These are phyloP conservation scores for Trichosanthes cucumerina DNA, from an alignment of 306 rosid species.

Conservation along the genomic window DNA sequence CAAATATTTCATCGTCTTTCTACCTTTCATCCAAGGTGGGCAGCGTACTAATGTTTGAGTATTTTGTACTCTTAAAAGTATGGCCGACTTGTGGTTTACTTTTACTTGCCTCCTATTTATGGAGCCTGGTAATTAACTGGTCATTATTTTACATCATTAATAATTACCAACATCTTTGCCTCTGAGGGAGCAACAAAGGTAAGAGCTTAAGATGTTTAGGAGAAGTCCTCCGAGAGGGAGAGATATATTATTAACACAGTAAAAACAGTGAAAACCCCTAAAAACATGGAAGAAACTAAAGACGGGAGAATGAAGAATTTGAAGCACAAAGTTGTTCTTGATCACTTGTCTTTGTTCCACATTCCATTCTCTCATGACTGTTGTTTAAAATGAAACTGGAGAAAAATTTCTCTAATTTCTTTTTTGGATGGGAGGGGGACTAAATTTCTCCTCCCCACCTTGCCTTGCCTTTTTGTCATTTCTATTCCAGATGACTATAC, in stretches of 20 bases:
- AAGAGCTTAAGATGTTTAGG: background rate
- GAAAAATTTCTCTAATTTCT: background rate
- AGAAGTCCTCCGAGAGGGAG: background rate
- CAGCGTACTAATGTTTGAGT: background rate
- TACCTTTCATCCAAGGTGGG: constrained; percentile 83
- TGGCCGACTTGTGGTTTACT: background rate
- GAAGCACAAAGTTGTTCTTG: background rate
- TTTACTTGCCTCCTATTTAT: background rate
- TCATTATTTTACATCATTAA: background rate
- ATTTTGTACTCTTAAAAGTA: background rate
- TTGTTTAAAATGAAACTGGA: background rate
- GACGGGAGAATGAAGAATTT: background rate
- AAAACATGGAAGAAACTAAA: background rate
- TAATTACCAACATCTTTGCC: background rate
- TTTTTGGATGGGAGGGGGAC: background rate
- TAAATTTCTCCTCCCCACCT: background rate
- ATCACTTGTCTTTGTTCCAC: background rate
- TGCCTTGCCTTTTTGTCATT: background rate
- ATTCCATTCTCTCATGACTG: background rate
- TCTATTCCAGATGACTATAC: background rate
- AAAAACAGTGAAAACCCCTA: background rate
- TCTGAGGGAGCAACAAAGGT: background rate
- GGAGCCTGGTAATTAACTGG: background rate
- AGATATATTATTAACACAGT: background rate
- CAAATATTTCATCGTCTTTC: constrained; percentile 43